Conservation (phyloP, 176 grass and related monocot genomes). For the Carex kokanica region DNA sequence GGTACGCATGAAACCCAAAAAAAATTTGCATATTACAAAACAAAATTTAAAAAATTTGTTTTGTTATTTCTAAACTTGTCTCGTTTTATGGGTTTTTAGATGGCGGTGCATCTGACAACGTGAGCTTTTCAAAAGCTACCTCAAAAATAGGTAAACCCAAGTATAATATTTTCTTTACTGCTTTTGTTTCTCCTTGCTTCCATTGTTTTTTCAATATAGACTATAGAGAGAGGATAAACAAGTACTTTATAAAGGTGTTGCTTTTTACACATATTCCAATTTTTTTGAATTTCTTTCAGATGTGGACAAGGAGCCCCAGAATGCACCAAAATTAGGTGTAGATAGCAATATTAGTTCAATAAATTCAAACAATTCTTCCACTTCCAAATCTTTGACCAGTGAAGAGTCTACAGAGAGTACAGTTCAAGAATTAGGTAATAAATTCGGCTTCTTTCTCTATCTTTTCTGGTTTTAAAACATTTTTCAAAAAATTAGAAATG, state of each 20-base stretch:
- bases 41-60: background rate
- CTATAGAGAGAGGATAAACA: background rate
- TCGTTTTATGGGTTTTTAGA: background rate
- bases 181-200: background rate
- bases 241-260: background rate
- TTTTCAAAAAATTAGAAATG: background rate
- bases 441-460: background rate
- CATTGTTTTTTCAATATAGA: background rate
- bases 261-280: background rate
- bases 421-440: constrained; percentile 33
- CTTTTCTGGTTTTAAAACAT: background rate
- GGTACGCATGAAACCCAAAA: constrained; percentile 12
- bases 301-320: constrained; percentile 1
- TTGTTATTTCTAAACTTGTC: background rate
- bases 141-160: constrained; percentile 14
- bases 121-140: background rate
- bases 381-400: background rate
- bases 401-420: constrained; percentile 9
- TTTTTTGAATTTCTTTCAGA: background rate
- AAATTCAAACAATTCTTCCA: background rate
- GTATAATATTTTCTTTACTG: background rate
- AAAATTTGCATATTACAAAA: background rate
- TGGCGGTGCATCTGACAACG: background rate
- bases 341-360: background rate
- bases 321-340: background rate